Evolutionary conservation across 805 yeast species (phyloP), one percentile per base, ranked within the genome.

Genomic region (Ogataea polymorpha): DNA sequence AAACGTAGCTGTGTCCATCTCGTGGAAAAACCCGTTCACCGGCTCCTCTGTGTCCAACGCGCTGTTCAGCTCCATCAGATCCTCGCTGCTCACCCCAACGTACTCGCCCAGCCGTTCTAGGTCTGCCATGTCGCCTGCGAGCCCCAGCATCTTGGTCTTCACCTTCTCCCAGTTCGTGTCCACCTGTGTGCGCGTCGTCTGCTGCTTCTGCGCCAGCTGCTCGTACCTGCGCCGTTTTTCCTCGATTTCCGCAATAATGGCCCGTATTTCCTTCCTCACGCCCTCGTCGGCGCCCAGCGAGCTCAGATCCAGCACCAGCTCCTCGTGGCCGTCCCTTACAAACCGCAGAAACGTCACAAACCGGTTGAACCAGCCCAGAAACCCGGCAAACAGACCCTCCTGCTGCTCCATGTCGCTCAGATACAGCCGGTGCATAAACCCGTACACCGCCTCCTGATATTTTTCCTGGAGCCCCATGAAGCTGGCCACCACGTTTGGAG

Each of bases 351-450:
- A 77, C 10, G 68, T 65, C 20, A 89, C 66, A 38, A 88, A 78
- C 14, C 70, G 66, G 44, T 84, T 79, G 32, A 87, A 69, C 97
- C 97, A 91, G 5, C 62, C 61, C 32, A 87, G 72, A 38, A 93
- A 65, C 4, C 80, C 79, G 37, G 80, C 78, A 63, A 91, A 91
- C 5, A 91, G 65, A 4, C 58, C 44, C 4, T 54, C 60, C n/a
- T 49, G 46, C 6, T 42, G 49, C 14, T 44, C 75, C 26, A 78
- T 69, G 56, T 91, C 98, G 48, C 85, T 79, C n/a, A 72, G 46
- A 60, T 90, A 89, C n/a, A 89, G 76, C 39, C 84, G 80, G 56
- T 87, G 91, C 43, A 91, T 71, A 55, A 91, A 93, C 39, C 67
- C 67, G 68, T 86, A 86, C 35, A 86, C 71, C 10, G 81, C 71